Evolutionary conservation across 495 filamentous ascomycete species (phyloP), one percentile per base, ranked within the genome.

Genomic region (Durotheca rogersii): DNA sequence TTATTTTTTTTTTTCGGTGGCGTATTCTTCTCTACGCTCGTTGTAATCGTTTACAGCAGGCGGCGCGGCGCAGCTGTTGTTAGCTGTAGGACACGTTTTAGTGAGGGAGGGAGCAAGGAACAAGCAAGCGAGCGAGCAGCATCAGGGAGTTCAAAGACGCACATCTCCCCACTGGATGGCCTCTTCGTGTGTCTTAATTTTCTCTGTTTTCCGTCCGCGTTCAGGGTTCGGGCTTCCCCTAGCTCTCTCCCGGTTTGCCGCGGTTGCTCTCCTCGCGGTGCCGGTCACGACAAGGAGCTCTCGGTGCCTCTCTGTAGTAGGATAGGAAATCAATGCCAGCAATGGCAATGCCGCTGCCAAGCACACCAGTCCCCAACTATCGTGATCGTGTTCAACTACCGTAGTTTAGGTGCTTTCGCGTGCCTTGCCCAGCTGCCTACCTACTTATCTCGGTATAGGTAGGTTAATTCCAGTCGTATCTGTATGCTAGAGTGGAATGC

Each of bases 1-100:
- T n/a, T n/a, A n/a, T n/a, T n/a, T n/a, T n/a, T 56, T 64, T 56
- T 52, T 56, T 34, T 58, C 51, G 51, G 59, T 57, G 65, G 62
- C 48, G 21, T 67, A 56, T 50, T 41, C 42, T 73, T 77, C 66
- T 71, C 65, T 78, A 77, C 78, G 56, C 66, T 77, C 73, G 71
- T 79, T 81, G 73, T 81, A 79, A 78, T 77, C 58, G n/a, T 38
- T 40, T 67, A 61, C 59, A 65, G 64, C 67, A 61, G 60, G 52
- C 61, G 65, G 48, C 53, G 69, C 65, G 62, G 66, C 40, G 55
- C 57, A 56, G 53, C 59, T 63, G 68, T 62, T 62, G n/a, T 52
- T 60, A 51, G 59, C 60, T 56, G 60, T 64, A 55, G 61, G 56
- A 64, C 44, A 59, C 55, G 47, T 44, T 55, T n/a, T 49, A 59